A percentile compares a stretch with the other conserved stretches of the same genome.
These are phyloP conservation scores for Trichoderma brevicompactum DNA, from an alignment of 2,329 filamentous ascomycete genomes.

Conservation along the genomic window DNA sequence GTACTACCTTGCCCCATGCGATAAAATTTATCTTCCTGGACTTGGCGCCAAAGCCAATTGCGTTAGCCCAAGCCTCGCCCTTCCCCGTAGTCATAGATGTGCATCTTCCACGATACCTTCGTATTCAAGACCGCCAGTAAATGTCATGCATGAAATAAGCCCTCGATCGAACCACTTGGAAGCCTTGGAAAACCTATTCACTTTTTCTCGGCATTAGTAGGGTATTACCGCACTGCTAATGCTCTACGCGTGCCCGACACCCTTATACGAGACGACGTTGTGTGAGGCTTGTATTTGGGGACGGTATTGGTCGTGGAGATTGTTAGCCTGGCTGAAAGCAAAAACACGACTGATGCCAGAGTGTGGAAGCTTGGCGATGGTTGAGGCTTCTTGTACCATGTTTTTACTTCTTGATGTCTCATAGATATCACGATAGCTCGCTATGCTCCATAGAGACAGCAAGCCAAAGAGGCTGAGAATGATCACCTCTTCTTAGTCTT, in stretches of 20 bases:
- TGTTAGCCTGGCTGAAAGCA: neutral
- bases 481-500: neutral
- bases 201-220: neutral
- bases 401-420: neutral
- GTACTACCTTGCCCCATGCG: neutral
- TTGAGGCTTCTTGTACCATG: neutral
- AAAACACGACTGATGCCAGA: neutral
- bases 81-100: neutral
- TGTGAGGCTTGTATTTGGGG: neutral
- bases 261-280: neutral
- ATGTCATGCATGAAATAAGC: neutral
- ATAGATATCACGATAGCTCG: too few species aligned
- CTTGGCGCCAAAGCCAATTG: slow-evolving; percentile 17
- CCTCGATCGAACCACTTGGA: slow-evolving; percentile 12
- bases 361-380: neutral
- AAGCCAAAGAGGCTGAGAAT: neutral
- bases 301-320: neutral
- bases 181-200: neutral
- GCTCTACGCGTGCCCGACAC: neutral
- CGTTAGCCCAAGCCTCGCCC: slow-evolving; percentile 16
- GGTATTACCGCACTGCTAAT: neutral
- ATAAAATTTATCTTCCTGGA: neutral
- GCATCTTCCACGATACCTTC: slow-evolving; percentile 10
- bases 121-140: slow-evolving; percentile 12
- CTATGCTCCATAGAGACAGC: neutral